Conservation (phyloP, 192 early-diverging fungal genomes). For the Oehlia diaphana region DNA sequence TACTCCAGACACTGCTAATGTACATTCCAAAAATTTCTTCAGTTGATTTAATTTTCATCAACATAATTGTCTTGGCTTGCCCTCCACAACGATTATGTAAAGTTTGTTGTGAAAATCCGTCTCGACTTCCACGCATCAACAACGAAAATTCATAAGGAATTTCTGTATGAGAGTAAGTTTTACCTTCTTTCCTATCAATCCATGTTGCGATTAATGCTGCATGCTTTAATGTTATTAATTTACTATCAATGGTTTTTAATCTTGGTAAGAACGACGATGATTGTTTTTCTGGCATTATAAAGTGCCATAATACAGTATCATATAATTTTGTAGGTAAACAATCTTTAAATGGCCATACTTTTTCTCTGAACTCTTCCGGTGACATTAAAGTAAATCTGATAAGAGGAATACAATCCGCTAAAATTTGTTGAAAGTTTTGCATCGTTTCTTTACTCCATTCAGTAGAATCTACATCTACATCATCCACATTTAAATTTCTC, state of each 20-base stretch:
- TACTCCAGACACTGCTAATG: background rate
- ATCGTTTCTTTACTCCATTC: background rate
- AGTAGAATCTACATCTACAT: background rate
- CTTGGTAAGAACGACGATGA: background rate
- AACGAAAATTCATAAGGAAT: constrained; percentile 25
- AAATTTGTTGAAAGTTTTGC: constrained; percentile 1
- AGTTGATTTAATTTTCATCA: background rate
- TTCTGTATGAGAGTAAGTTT: background rate
- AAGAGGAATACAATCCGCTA: constrained; percentile 7
- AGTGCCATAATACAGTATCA: constrained; percentile 10
- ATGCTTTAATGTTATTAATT: constrained; percentile 16
- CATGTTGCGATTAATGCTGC: constrained; percentile 15
- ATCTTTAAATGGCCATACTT: constrained; percentile 27
- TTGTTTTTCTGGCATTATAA: background rate
- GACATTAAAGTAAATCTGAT: constrained; percentile 22
- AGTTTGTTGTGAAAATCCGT: constrained; percentile 2
- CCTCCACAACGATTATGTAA: constrained; percentile 13
- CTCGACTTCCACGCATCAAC: constrained; percentile 10
- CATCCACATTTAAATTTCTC: background rate
- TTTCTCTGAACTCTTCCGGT: constrained; percentile 4
- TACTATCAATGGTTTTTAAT: constrained; percentile 16
- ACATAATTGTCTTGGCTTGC: background rate
- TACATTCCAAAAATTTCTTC: constrained; percentile 24
- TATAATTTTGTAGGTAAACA: constrained; percentile 1
- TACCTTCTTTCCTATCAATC: constrained; percentile 14